Conservation (phyloP, 2,329 filamentous ascomycete genomes). For the Aulographum hederae region DNA sequence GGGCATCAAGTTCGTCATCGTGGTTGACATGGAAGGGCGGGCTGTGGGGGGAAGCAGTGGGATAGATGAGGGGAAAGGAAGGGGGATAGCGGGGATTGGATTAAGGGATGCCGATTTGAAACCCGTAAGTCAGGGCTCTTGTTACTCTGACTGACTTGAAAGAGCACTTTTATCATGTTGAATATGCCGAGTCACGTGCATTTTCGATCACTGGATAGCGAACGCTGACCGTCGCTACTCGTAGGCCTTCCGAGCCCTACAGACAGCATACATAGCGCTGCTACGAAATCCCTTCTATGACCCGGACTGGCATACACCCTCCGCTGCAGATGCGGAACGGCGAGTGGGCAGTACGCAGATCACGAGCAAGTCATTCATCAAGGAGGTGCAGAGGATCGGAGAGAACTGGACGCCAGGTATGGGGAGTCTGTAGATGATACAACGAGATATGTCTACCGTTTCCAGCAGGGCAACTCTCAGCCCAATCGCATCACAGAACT, state of each 20-base stretch:
- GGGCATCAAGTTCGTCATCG: constrained; percentile 72
- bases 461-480: no score
- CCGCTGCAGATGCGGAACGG: constrained; percentile 24
- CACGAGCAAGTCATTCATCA: constrained; percentile 60
- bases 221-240: neutral
- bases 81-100: constrained; percentile 35
- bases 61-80: no score
- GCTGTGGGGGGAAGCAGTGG: constrained; percentile 16
- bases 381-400: constrained; percentile 72
- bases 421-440: neutral
- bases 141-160: neutral
- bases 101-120: constrained; percentile 76
- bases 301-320: constrained; percentile 64
- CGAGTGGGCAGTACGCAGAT: constrained; percentile 44
- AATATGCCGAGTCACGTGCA: no score
- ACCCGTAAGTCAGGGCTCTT: constrained; percentile 46
- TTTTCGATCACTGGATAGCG: no score
- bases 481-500: no score
- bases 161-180: no score
- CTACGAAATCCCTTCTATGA: constrained; percentile 91
- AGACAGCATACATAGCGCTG: constrained; percentile 76
- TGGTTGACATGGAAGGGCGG: constrained; percentile 77
- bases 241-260: constrained; percentile 73
- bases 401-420: constrained; percentile 67
- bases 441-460: no score